Evolutionary conservation across 164 flowering plant species (phyloP).

Genomic region (Liquidambar formosana): DNA sequence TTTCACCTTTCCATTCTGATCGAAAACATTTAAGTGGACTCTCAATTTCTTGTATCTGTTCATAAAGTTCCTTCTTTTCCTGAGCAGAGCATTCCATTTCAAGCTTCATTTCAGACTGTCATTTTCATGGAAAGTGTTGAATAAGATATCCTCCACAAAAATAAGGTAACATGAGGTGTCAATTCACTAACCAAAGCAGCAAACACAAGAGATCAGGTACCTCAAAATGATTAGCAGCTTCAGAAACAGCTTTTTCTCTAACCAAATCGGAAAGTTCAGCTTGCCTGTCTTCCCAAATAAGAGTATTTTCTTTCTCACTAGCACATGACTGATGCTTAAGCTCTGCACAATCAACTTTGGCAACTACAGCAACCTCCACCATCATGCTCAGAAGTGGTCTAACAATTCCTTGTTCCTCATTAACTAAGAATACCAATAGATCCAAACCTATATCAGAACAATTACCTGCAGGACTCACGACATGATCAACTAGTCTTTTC

Average conservation of each 20-base stretch:
- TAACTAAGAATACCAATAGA: conserved; percentile 57
- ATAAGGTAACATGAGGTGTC: background rate
- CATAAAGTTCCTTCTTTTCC: background rate
- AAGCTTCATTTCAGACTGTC: background rate
- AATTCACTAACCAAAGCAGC: background rate
- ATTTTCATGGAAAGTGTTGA: background rate
- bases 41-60: background rate
- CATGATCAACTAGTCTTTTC: conserved; percentile 87
- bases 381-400: conserved; percentile 85
- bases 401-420: conserved; percentile 65
- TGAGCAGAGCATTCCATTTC: background rate
- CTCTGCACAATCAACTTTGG: conserved; percentile 89
- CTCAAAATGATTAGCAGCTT: conserved; percentile 74
- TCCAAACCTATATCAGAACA: conserved; percentile 76
- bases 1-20: background rate
- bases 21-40: background rate
- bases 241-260: conserved; percentile 67
- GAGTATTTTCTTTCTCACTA: conserved; percentile 79
- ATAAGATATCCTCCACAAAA: background rate
- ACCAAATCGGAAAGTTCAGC: conserved; percentile 53
- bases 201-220: conserved; percentile 38
- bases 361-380: conserved; percentile 92
- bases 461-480: conserved; percentile 56
- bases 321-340: conserved; percentile 96
- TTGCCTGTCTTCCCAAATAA: conserved; percentile 74